Base-by-base conservation (phyloP, 192 early-diverging fungal genomes). In the Phycomyces nitens region DNA sequence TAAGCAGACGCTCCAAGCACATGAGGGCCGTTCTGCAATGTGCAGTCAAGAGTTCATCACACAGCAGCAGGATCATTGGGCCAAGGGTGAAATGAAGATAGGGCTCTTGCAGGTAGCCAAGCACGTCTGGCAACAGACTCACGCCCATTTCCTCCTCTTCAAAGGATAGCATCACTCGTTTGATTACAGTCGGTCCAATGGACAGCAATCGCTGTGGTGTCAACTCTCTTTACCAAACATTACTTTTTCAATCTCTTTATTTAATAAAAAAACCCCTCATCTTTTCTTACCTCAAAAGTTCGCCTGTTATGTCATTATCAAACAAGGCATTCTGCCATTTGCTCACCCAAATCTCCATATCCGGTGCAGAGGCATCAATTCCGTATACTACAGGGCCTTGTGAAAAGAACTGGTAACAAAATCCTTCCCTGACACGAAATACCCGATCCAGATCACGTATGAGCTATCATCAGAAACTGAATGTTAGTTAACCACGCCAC, bases 51-150 rank as follows among this genome's bases (percentile, higher is more conserved):
- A 75, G 43, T 34, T 75, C 68, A 27, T 70, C 69, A 22, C 65
- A 76, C 22, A 76, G 51, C 44, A 40, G 56, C 5, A 38, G 43
- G 1, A 68, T 64, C 5, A 64, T 60, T 24, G 52, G 52, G 3
- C 69, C 61, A 10, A 76, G 50, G 12, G 58, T 60, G 39, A 70
- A 76, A 40, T 65, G 56, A 22, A 76, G 34, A 29, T 68, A 76
- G 6, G 49, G 53, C 38, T 64, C 59, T 34, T 70, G 54, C n/a
- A 71, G 71, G 22, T 71, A 71, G 15, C 53, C 55, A 5, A 76
- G 24, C 16, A 70, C 56, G 12, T 58, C 69, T 14, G 39, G 42
- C 1, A 76, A 58, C 11, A 62, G 51, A 40, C 67, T 65, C 2
- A 49, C 3, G 8, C 57, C 64, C 49, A 75, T 66, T 9, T 65